phyloP scores from a whole-genome alignment of 257 asterid genomes.

The Solanum ahanhuiri region DNA sequence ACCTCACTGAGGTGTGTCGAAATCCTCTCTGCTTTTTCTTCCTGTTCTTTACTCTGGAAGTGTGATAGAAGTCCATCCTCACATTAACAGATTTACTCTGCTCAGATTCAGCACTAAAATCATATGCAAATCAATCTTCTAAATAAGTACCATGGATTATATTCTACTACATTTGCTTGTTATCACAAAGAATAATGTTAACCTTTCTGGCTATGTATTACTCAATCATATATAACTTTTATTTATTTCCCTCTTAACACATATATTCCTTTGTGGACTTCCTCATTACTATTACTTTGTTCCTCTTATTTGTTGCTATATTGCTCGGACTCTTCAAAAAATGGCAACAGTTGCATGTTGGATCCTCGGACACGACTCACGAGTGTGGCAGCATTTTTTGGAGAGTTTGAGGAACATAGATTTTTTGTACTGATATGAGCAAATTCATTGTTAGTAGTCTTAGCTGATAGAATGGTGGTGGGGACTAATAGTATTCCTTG shows the following conservation, averaged over 20 bases:
- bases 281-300: background rate
- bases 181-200: background rate
- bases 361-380: background rate
- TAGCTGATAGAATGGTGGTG: background rate
- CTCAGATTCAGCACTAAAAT: background rate
- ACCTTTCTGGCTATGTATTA: background rate
- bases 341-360: background rate
- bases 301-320: background rate
- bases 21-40: background rate
- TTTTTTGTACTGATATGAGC: background rate
- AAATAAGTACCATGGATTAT: background rate
- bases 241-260: background rate
- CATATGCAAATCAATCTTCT: background rate
- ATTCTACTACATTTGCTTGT: background rate
- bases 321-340: background rate
- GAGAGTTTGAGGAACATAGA: background rate
- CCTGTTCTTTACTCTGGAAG: background rate
- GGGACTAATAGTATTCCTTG: background rate
- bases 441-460: background rate
- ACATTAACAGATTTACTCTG: background rate
- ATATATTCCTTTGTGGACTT: background rate
- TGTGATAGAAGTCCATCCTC: background rate
- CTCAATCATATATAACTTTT: background rate
- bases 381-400: background rate
- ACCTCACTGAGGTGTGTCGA: background rate